Conservation (phyloP, 148 eudicot species). For the Camellia lanceoleosa region DNA sequence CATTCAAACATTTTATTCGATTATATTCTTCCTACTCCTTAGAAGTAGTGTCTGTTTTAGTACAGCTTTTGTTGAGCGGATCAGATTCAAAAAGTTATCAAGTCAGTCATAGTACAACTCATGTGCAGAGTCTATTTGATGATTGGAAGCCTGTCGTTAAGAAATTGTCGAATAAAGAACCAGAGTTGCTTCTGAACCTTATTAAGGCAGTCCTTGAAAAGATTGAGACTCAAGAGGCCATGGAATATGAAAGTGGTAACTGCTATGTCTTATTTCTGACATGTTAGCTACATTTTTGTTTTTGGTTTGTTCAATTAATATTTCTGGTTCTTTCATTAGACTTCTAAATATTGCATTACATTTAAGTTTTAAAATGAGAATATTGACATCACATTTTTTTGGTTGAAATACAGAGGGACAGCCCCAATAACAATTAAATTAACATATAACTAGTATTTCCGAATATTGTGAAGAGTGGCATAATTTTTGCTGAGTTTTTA, state of each 20-base stretch:
- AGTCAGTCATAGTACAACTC: slow-evolving; percentile 28
- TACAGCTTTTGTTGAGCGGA: slow-evolving; percentile 60
- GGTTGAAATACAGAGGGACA: neutral
- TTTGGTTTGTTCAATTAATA: slow-evolving; percentile 4
- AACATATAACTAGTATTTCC: no score
- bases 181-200: slow-evolving; percentile 63
- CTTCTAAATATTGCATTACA: neutral
- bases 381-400: neutral
- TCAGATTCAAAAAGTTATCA: slow-evolving; percentile 39
- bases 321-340: neutral
- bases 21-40: slow-evolving; percentile 69
- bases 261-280: neutral
- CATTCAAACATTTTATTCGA: slow-evolving; percentile 46
- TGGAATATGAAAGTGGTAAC: slow-evolving; percentile 51
- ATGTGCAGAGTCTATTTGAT: slow-evolving; percentile 43
- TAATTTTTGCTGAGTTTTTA: neutral
- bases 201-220: slow-evolving; percentile 56
- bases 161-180: slow-evolving; percentile 68
- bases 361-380: neutral
- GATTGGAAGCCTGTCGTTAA: slow-evolving; percentile 73
- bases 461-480: neutral
- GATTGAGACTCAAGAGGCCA: slow-evolving; percentile 50
- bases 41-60: slow-evolving; percentile 55
- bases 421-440: neutral
- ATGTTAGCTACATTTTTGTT: slow-evolving; percentile 3